Conservation (phyloP, 2,329 filamentous ascomycete genomes). For the Leptographium wingfieldii region DNA sequence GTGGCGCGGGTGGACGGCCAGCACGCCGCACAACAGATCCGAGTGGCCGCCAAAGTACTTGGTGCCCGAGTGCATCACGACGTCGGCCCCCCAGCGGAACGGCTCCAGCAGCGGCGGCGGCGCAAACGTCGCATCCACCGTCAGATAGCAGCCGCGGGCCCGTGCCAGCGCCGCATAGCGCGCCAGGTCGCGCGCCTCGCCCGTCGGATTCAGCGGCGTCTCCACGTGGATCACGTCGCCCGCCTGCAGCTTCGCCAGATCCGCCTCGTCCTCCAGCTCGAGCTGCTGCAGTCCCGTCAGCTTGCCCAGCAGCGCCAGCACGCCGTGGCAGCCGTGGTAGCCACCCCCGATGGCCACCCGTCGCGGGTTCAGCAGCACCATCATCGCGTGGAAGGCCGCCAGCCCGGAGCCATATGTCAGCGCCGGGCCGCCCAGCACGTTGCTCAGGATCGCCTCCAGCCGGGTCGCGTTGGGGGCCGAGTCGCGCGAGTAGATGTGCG, state of each 20-base stretch:
- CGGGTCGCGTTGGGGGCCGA: conserved; percentile 70
- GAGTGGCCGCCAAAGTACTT: conserved; percentile 96
- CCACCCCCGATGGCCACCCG: conserved; percentile 70
- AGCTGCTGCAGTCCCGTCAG: conserved; percentile 65
- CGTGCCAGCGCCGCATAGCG: conserved; percentile 63
- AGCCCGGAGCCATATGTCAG: conserved; percentile 78
- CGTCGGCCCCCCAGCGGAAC: conserved; percentile 66
- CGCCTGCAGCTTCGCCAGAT: conserved; percentile 47
- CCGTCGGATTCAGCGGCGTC: conserved; percentile 85
- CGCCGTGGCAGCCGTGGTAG: conserved; percentile 90
- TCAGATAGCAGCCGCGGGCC: conserved; percentile 58
- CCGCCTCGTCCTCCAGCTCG: conserved; percentile 40
- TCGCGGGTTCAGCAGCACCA: conserved; percentile 73
- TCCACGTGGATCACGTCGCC: conserved; percentile 88
- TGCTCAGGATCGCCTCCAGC: conserved; percentile 69
- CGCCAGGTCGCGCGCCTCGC: conserved; percentile 62
- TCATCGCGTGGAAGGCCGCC: conserved; percentile 74
- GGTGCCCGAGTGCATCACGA: conserved; percentile 85
- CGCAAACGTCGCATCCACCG: conserved; percentile 84
- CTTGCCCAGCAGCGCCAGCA: conserved; percentile 60
- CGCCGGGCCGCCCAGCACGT: conserved; percentile 55
- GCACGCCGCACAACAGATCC: conserved; percentile 79
- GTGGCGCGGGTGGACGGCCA: conserved; percentile 45
- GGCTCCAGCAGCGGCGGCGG: conserved; percentile 84
- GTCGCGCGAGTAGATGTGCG: conserved; percentile 74